A percentile compares a stretch with the other conserved stretches of the same genome.
These are phyloP conservation scores for Rubia occidens DNA, from an alignment of 305 asterid species.

Conservation along the genomic window DNA sequence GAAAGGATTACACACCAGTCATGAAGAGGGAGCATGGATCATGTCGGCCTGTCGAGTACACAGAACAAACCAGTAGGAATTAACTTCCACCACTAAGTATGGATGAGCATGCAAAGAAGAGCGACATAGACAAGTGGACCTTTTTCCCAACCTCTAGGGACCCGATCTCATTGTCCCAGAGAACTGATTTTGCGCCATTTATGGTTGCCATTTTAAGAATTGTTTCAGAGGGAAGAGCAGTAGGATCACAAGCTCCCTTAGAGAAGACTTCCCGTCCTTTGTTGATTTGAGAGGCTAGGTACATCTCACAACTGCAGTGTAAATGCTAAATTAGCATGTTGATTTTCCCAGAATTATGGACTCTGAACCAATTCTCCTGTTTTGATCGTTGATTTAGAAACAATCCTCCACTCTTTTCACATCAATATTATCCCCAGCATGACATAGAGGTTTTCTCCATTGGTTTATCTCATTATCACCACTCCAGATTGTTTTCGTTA, in stretches of 20 bases:
- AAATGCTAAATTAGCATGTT: neutral
- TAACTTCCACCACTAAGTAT: neutral
- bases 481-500: neutral
- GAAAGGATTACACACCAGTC: constrained; percentile 38
- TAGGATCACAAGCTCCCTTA: constrained; percentile 59
- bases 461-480: too few species aligned
- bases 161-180: constrained; percentile 72
- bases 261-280: constrained; percentile 60
- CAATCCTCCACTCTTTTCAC: neutral
- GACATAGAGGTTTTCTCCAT: too few species aligned
- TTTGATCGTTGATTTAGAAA: neutral
- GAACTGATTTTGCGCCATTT: constrained; percentile 59
- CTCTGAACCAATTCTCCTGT: too few species aligned
- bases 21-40: constrained; percentile 64
- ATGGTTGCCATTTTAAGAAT: constrained; percentile 64
- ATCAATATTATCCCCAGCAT: too few species aligned
- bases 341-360: neutral
- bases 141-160: constrained; percentile 69
- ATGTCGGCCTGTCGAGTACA: constrained; percentile 53
- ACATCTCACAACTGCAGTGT: constrained; percentile 68
- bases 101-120: neutral
- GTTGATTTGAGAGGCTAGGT: constrained; percentile 71
- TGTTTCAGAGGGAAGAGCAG: constrained; percentile 67
- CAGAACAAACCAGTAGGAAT: neutral
- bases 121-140: constrained; percentile 27